A percentile compares a stretch with the other conserved stretches of the same genome.
Conservation (phyloP, 2,329 filamentous ascomycete species). For the Diplodia mutila region DNA sequence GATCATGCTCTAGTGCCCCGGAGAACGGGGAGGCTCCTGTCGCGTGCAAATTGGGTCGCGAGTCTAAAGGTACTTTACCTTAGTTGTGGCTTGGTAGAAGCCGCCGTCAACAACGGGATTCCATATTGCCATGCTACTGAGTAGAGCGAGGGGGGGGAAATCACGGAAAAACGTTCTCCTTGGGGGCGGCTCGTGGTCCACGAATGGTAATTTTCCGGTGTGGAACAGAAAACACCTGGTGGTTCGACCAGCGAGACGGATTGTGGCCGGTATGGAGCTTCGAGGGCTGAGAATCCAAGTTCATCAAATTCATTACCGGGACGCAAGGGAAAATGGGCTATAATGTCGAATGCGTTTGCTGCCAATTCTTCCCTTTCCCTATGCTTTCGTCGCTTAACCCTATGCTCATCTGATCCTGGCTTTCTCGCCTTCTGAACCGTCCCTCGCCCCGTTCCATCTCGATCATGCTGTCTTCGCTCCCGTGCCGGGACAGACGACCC, state of each 20-base stretch:
- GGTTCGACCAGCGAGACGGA: too few species aligned
- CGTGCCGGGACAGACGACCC: conserved; percentile 1
- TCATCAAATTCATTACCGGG: not conserved
- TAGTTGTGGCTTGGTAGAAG: too few species aligned
- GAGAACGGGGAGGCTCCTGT: not conserved
- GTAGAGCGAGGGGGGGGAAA: too few species aligned
- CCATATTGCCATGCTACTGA: too few species aligned
- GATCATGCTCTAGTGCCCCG: too few species aligned
- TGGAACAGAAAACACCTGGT: too few species aligned
- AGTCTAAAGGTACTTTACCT: too few species aligned
- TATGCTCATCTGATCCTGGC: not conserved
- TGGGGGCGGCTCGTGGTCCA: too few species aligned
- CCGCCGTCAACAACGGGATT: too few species aligned
- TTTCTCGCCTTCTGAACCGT: not conserved
- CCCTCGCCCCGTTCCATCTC: conserved; percentile 20
- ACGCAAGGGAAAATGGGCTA: not conserved
- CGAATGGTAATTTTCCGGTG: too few species aligned
- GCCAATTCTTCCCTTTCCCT: not conserved
- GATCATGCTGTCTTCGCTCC: conserved; percentile 13
- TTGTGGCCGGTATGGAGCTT: too few species aligned
- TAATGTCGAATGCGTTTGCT: not conserved
- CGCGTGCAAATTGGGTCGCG: not conserved
- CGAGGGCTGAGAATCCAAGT: not conserved
- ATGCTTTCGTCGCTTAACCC: conserved; percentile 2
- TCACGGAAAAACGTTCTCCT: too few species aligned